phyloP scores from a whole-genome alignment of 1,284 basidiomycete genomes.

The Cutaneotrichosporon spelunceum region DNA sequence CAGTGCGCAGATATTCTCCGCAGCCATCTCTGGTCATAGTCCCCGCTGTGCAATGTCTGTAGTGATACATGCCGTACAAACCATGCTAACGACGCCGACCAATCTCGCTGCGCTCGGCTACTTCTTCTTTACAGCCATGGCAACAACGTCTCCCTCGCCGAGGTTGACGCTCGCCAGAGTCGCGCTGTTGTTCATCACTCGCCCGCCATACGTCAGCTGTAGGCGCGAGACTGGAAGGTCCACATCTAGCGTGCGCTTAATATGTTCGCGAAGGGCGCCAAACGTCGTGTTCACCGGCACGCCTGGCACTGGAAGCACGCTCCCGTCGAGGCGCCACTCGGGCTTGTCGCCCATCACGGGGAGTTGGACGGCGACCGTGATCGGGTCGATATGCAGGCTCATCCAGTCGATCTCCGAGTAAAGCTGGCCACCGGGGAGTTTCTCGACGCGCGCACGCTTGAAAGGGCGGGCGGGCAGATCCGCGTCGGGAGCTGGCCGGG shows the following conservation, averaged over 20 bases:
- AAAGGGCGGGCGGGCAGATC: conserved; percentile 19
- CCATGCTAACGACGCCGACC: not conserved
- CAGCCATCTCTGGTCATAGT: not conserved
- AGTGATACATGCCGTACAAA: conserved; percentile 7
- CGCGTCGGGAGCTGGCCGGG: conserved; percentile 18
- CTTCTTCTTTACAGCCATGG: conserved; percentile 69
- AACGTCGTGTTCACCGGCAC: conserved; percentile 76
- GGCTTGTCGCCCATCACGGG: conserved; percentile 73
- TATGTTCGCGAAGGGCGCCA: conserved; percentile 80
- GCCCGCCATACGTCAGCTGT: conserved; percentile 69
- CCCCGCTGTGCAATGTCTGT: not conserved
- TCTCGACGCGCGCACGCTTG: conserved; percentile 25
- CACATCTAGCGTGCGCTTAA: conserved; percentile 70
- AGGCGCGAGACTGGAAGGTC: conserved; percentile 72
- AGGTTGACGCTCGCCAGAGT: conserved; percentile 82
- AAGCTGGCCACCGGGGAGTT: conserved; percentile 21
- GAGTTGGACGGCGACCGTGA: conserved; percentile 75
- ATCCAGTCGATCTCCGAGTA: conserved; percentile 67
- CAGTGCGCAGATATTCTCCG: not conserved
- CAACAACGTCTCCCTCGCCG: conserved; percentile 78
- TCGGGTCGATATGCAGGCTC: conserved; percentile 79
- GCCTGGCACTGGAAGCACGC: conserved; percentile 69
- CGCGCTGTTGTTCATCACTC: conserved; percentile 78
- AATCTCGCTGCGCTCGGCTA: conserved; percentile 18
- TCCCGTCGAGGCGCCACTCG: conserved; percentile 87